Conservation (phyloP, 306 rosid species). For the Malus domestica region ASM211411v1 NC_041797.1:9762001-9762500, state of each 20-base stretch:
- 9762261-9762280: background rate
- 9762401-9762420: background rate
- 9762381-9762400: background rate
- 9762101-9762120: constrained; percentile 51
- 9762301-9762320: background rate
- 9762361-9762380: background rate
- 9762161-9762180: constrained; percentile 48
- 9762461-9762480: background rate
- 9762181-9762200: constrained; percentile 32
- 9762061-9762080: constrained; percentile 28
- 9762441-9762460: background rate
- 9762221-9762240: background rate
- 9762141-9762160: constrained; percentile 64
- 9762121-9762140: constrained; percentile 64
- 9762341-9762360: background rate
- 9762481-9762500: background rate
- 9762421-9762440: background rate
- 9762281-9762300: background rate
- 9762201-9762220: background rate
- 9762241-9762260: background rate
- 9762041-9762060: constrained; percentile 31
- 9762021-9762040: constrained; percentile 64
- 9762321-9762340: background rate
- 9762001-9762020: constrained; percentile 60
- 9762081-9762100: constrained; percentile 28